Conservation (phyloP, 1,284 basidiomycete genomes). For the Cryptococcus sp. region DNA sequence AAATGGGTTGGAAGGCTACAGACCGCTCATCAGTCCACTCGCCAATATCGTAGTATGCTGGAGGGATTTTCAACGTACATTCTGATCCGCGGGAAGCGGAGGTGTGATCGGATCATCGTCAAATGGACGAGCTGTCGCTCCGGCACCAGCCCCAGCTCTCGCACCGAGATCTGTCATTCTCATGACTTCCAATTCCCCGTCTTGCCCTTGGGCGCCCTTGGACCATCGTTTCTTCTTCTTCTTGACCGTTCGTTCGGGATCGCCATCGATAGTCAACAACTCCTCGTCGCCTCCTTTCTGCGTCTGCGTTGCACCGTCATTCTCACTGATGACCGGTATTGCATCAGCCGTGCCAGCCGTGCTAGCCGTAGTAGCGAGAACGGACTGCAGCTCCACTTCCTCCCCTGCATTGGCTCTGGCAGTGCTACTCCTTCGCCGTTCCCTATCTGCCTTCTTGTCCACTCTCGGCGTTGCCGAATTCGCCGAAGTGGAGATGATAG, state of each 20-base stretch:
- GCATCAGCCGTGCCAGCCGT: not conserved
- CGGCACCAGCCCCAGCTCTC: no score
- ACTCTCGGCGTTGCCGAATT: not conserved
- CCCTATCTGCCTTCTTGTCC: constrained; percentile 7
- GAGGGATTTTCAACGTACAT: no score
- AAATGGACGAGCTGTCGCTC: no score
- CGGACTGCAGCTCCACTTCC: constrained; percentile 15
- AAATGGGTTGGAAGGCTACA: not conserved
- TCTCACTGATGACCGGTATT: no score
- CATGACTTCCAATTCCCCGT: constrained; percentile 24
- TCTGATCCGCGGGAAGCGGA: no score
- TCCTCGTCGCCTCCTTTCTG: constrained; percentile 15
- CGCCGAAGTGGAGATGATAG: constrained; percentile 6
- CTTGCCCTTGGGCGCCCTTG: not conserved
- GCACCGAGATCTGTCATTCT: constrained; percentile 39
- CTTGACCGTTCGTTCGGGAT: constrained; percentile 29
- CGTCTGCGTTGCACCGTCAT: no score
- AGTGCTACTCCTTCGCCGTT: constrained; percentile 7
- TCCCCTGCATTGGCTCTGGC: constrained; percentile 5
- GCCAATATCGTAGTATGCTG: no score
- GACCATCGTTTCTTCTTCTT: constrained; percentile 28
- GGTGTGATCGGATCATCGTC: no score
- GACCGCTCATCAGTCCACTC: no score
- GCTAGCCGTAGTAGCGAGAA: not conserved
- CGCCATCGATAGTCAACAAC: constrained; percentile 33